These are phyloP conservation scores for Penicillium corylophilum DNA, from an alignment of 2,329 filamentous ascomycete species.

Conservation along the genomic window DNA sequence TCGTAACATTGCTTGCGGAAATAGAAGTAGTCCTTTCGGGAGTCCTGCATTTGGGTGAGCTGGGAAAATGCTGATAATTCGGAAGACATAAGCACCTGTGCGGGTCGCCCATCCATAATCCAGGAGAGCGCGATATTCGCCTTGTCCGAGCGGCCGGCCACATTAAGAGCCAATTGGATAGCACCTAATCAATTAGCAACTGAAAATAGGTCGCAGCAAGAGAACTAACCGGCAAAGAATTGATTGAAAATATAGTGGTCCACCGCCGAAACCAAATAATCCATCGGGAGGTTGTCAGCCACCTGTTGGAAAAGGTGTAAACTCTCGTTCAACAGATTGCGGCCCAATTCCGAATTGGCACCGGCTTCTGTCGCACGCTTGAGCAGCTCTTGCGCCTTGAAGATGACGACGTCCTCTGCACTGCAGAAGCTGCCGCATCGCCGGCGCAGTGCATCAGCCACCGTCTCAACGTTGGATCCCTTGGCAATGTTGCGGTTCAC, in stretches of 20 bases:
- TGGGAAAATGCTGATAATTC: neutral
- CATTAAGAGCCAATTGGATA: constrained; percentile 79
- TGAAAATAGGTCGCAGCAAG: constrained; percentile 16
- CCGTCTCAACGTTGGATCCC: constrained; percentile 94
- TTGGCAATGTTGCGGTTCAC: constrained; percentile 97
- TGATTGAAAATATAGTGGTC: constrained; percentile 75
- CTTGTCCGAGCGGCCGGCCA: constrained; percentile 81
- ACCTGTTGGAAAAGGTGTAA: constrained; percentile 85
- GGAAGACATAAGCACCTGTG: constrained; percentile 42
- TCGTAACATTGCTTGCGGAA: constrained; percentile 78
- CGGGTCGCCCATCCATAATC: constrained; percentile 79
- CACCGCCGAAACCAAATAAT: constrained; percentile 76
- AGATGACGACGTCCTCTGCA: constrained; percentile 93
- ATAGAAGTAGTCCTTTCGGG: constrained; percentile 65
- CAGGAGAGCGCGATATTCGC: constrained; percentile 82
- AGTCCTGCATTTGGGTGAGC: constrained; percentile 52
- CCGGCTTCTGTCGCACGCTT: constrained; percentile 82
- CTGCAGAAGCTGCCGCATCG: constrained; percentile 97
- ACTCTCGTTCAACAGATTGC: constrained; percentile 83
- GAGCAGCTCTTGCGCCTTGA: constrained; percentile 94
- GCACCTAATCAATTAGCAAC: constrained; percentile 54
- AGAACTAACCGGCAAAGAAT: constrained; percentile 71
- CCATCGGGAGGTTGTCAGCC: constrained; percentile 74
- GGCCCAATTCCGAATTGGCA: constrained; percentile 70
- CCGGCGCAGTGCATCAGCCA: constrained; percentile 87